These are phyloP conservation scores for Scutellaria baicalensis DNA, from an alignment of 257 asterid species.

Conservation along the genomic window DNA sequence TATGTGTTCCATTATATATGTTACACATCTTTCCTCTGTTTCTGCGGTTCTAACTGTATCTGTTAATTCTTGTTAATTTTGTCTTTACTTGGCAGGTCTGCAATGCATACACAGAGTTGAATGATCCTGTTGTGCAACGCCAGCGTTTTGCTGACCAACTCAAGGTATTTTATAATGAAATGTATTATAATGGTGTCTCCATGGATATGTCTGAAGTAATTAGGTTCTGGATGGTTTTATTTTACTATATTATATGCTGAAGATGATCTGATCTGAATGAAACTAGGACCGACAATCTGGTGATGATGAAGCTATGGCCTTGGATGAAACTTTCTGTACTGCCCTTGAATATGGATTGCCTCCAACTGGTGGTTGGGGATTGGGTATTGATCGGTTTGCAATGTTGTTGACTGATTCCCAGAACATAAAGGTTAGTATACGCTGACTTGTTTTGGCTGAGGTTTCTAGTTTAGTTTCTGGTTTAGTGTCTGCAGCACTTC, in stretches of 20 bases:
- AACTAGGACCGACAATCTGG: slow-evolving; percentile 90
- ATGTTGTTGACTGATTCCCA: slow-evolving; percentile 92
- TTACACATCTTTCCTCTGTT: background rate
- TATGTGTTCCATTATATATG: slow-evolving; percentile 14
- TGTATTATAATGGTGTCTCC: background rate
- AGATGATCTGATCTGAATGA: background rate
- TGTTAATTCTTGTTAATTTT: background rate
- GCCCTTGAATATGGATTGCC: slow-evolving; percentile 95
- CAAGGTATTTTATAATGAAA: slow-evolving; percentile 41
- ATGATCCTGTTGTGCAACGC: slow-evolving; percentile 92
- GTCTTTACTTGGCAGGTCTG: slow-evolving; percentile 43
- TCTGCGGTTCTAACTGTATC: background rate
- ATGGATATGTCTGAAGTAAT: background rate
- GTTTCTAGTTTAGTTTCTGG: background rate
- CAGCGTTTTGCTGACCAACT: slow-evolving; percentile 94
- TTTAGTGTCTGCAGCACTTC: background rate
- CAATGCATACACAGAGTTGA: slow-evolving; percentile 95
- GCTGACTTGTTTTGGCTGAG: background rate
- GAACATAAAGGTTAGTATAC: slow-evolving; percentile 65
- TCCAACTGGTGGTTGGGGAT: slow-evolving; percentile 98
- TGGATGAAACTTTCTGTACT: slow-evolving; percentile 77
- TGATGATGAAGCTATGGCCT: slow-evolving; percentile 97
- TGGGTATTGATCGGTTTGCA: slow-evolving; percentile 82
- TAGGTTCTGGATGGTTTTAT: background rate
- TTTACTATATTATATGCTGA: background rate